Evolutionary conservation across 306 rosid species (phyloP).

Genomic region (Cercis canadensis): DNA sequence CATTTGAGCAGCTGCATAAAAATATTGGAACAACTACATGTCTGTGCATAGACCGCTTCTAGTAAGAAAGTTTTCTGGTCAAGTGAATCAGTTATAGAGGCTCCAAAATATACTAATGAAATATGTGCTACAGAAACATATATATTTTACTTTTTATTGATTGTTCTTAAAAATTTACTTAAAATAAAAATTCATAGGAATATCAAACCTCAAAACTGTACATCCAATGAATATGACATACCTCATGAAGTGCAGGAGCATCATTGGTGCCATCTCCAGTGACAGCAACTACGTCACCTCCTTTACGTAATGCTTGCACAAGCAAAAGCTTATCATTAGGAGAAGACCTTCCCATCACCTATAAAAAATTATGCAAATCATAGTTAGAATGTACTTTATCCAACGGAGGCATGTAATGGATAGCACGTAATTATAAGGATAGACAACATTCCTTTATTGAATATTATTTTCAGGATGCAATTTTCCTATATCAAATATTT

Average conservation of each 20-base stretch:
- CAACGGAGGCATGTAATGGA: conserved; percentile 7
- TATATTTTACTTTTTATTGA: conserved; percentile 22
- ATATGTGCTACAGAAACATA: conserved; percentile 6
- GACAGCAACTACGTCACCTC: conserved; percentile 96
- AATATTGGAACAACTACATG: conserved; percentile 16
- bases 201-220: conserved; percentile 1
- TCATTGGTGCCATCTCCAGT: conserved; percentile 99
- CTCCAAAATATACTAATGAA: conserved; percentile 17
- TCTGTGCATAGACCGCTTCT: conserved; percentile 24
- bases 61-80: conserved; percentile 19
- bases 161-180: conserved; percentile 15
- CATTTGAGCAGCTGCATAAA: conserved; percentile 9
- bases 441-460: conserved; percentile 27
- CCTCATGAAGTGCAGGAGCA: conserved; percentile 99
- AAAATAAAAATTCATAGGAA: background rate
- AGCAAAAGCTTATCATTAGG: conserved; percentile 98
- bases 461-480: background rate
- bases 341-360: conserved; percentile 99
- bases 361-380: conserved; percentile 34
- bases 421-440: conserved; percentile 9
- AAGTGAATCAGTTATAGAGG: conserved; percentile 20
- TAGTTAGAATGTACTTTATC: conserved; percentile 18
- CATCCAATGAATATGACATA: conserved; percentile 53
- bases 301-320: conserved; percentile 93
- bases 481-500: conserved; percentile 29